Conservation (phyloP, 2,329 filamentous ascomycete genomes). For the Penicillium aurantiogriseum region DNA sequence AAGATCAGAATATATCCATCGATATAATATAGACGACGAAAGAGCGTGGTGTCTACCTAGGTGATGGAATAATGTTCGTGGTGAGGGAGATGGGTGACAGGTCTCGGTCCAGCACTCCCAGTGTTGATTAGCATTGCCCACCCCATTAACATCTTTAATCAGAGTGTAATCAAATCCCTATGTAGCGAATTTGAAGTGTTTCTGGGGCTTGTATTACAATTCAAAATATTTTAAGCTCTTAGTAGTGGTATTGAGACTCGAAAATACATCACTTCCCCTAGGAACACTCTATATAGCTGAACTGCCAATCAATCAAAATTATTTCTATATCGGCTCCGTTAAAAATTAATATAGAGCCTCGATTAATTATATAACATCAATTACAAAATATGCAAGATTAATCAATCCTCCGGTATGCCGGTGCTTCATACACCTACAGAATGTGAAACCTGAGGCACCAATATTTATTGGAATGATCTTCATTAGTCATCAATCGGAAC, state of each 20-base stretch:
- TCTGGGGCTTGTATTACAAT: no score
- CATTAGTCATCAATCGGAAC: constrained; percentile 7
- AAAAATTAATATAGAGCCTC: not conserved
- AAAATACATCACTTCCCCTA: not conserved
- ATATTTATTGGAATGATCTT: not conserved
- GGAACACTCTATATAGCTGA: no score
- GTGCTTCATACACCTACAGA: no score
- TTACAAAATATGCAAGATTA: not conserved
- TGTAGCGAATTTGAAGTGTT: not conserved
- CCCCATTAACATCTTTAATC: not conserved
- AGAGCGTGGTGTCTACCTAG: not conserved
- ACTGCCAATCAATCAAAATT: not conserved
- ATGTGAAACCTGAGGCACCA: not conserved
- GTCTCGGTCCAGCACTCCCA: not conserved
- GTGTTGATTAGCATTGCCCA: not conserved
- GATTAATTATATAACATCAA: not conserved
- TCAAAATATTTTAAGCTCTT: not conserved
- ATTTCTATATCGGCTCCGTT: not conserved
- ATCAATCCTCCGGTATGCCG: not conserved
- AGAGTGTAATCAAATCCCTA: not conserved
- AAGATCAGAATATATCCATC: not conserved
- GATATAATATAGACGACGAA: not conserved
- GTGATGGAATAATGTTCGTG: not conserved
- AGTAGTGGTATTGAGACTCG: not conserved
- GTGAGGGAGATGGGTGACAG: not conserved